Evolutionary conservation across 1,284 basidiomycete species (phyloP).

Genomic region (Xanthoconium separans): DNA sequence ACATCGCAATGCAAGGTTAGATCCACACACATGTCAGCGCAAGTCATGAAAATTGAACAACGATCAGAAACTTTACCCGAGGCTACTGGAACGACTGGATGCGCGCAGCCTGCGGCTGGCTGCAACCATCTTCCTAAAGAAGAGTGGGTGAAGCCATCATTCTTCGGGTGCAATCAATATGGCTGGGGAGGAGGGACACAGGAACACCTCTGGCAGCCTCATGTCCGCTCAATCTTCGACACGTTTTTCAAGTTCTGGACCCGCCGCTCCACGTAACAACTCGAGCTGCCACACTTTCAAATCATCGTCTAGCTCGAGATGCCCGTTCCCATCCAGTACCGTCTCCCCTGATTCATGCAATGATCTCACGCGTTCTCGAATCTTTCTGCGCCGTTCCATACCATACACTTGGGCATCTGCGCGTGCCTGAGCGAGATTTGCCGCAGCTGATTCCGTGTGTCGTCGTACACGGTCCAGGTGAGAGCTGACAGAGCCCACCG

Average conservation of each 20-base stretch:
- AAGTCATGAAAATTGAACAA: too few relatives aligned
- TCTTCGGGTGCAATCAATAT: too few relatives aligned
- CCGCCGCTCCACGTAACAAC: neutral
- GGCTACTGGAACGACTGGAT: too few relatives aligned
- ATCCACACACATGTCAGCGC: too few relatives aligned
- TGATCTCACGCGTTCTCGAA: conserved; percentile 38
- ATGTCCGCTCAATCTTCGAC: neutral
- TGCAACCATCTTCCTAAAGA: too few relatives aligned
- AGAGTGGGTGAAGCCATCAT: too few relatives aligned
- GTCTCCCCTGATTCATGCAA: conserved; percentile 5
- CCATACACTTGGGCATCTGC: conserved; percentile 42
- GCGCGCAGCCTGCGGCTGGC: too few relatives aligned
- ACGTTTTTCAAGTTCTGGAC: neutral
- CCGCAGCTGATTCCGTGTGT: conserved; percentile 37
- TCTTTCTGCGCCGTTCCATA: conserved; percentile 38
- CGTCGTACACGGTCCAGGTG: conserved; percentile 22
- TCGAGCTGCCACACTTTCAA: conserved; percentile 1
- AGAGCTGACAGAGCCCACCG: conserved; percentile 9
- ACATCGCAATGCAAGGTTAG: too few relatives aligned
- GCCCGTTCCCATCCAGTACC: neutral
- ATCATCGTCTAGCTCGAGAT: neutral
- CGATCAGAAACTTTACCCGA: too few relatives aligned
- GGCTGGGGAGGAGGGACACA: neutral
- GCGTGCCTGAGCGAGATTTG: conserved; percentile 44
- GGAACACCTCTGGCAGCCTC: neutral